phyloP scores from a whole-genome alignment of 495 filamentous ascomycete genomes.

The Zalerion maritima region DNA sequence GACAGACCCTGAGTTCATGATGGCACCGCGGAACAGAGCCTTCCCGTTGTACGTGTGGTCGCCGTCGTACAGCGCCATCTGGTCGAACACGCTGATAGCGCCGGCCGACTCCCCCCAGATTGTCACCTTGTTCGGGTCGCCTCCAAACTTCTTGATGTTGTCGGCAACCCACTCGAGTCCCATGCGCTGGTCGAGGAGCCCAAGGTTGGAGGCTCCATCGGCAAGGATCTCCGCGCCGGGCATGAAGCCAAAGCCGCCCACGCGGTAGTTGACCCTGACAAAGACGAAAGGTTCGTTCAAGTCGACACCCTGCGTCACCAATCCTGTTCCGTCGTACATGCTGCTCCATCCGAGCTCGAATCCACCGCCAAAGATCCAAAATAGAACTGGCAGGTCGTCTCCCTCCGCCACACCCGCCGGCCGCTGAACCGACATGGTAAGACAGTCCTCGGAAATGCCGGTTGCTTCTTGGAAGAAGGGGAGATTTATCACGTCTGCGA shows the following conservation, averaged over 20 bases:
- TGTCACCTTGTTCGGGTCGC: slow-evolving; percentile 49
- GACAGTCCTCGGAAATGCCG: slow-evolving; percentile 48
- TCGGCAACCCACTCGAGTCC: slow-evolving; percentile 49
- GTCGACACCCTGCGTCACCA: slow-evolving; percentile 37
- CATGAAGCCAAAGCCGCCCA: slow-evolving; percentile 47
- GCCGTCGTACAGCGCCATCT: slow-evolving; percentile 54
- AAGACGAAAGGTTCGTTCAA: slow-evolving; percentile 48
- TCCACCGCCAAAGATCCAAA: slow-evolving; percentile 65
- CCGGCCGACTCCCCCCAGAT: slow-evolving; percentile 66
- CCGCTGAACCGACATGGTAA: slow-evolving; percentile 49
- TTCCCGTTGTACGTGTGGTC: slow-evolving; percentile 55
- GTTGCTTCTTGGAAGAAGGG: slow-evolving; percentile 41
- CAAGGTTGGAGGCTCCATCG: slow-evolving; percentile 48
- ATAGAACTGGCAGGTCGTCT: slow-evolving; percentile 50
- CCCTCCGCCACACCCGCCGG: slow-evolving; percentile 38
- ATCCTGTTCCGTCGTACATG: slow-evolving; percentile 41
- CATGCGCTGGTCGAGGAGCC: slow-evolving; percentile 51
- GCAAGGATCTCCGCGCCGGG: slow-evolving; percentile 46
- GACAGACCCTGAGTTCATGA: slow-evolving; percentile 58
- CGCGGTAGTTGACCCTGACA: slow-evolving; percentile 49
- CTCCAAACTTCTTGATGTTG: slow-evolving; percentile 55
- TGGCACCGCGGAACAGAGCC: slow-evolving; percentile 52
- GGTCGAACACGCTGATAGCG: slow-evolving; percentile 54
- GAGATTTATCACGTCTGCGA: slow-evolving; percentile 36
- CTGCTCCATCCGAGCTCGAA: slow-evolving; percentile 43